A percentile compares a stretch with the other conserved stretches of the same genome.
These are phyloP conservation scores for Hevea brasiliensis DNA, from an alignment of 345 rosid genomes.

Conservation along the genomic window DNA sequence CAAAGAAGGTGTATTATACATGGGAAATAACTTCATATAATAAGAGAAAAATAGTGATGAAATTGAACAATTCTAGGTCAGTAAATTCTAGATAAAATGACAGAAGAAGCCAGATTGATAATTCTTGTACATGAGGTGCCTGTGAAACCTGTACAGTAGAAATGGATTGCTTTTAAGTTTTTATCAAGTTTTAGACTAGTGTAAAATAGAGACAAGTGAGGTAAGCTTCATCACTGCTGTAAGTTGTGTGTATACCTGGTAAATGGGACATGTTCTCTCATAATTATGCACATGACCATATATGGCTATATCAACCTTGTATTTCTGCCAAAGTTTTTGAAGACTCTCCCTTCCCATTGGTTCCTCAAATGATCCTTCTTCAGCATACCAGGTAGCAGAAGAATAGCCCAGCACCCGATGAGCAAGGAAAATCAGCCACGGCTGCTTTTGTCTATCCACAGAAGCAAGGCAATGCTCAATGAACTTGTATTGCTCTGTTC, in stretches of 20 bases:
- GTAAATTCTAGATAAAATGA: not conserved
- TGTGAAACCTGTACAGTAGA: not conserved
- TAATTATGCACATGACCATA: slow-evolving; percentile 75
- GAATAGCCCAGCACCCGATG: slow-evolving; percentile 74
- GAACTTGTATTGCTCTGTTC: slow-evolving; percentile 68
- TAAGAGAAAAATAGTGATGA: too few species aligned
- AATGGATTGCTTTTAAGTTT: slow-evolving; percentile 2
- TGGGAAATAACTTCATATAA: too few species aligned
- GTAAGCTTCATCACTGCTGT: not conserved
- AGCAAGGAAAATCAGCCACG: slow-evolving; percentile 71
- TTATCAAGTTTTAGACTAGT: slow-evolving; percentile 51
- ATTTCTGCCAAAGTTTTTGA: slow-evolving; percentile 74
- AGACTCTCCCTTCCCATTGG: slow-evolving; percentile 71
- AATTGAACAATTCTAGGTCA: too few species aligned
- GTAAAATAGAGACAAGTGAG: not conserved
- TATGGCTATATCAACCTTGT: slow-evolving; percentile 72
- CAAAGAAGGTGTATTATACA: too few species aligned
- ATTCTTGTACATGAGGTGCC: not conserved
- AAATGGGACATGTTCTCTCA: slow-evolving; percentile 75
- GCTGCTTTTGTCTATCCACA: slow-evolving; percentile 68
- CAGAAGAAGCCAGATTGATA: not conserved
- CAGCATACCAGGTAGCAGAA: slow-evolving; percentile 46
- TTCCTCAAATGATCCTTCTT: slow-evolving; percentile 58
- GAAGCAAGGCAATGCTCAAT: slow-evolving; percentile 69
- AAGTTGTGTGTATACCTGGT: slow-evolving; percentile 36